These are phyloP conservation scores for Lecanoromycetidae sp. DNA, from an alignment of 2,329 filamentous ascomycete species.

Conservation along the genomic window DNA sequence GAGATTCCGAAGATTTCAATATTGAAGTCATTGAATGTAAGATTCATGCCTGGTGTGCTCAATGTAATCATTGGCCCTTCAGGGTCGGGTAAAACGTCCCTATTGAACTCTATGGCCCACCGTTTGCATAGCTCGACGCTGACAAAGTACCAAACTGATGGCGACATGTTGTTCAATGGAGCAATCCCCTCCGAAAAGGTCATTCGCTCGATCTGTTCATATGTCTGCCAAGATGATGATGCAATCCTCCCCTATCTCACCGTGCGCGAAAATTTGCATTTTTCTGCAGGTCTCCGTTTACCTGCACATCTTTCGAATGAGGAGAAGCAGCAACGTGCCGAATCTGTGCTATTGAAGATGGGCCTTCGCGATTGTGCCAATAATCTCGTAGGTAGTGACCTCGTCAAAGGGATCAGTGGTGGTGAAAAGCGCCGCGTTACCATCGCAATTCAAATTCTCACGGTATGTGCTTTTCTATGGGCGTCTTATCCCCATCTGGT, in stretches of 20 bases:
- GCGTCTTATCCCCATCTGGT: too few species aligned
- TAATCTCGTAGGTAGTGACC: conserved; percentile 58
- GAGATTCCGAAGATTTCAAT: conserved; percentile 36
- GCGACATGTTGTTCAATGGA: conserved; percentile 58
- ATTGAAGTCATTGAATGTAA: conserved; percentile 52
- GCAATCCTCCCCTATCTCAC: conserved; percentile 62
- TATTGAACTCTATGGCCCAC: conserved; percentile 61
- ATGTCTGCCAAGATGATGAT: conserved; percentile 68
- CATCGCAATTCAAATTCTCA: conserved; percentile 66
- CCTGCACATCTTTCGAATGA: conserved; percentile 57
- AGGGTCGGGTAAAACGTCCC: conserved; percentile 62
- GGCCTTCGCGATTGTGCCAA: conserved; percentile 68
- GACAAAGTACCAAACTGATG: conserved; percentile 50
- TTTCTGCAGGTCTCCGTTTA: conserved; percentile 58
- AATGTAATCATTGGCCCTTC: conserved; percentile 75
- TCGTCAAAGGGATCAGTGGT: conserved; percentile 67
- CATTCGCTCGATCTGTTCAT: conserved; percentile 59
- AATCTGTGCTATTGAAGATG: conserved; percentile 62
- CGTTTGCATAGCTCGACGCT: conserved; percentile 50
- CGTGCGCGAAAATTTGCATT: conserved; percentile 60
- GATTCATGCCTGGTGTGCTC: conserved; percentile 54
- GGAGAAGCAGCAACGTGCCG: conserved; percentile 56
- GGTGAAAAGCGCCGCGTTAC: conserved; percentile 68
- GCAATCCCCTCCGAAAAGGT: conserved; percentile 56
- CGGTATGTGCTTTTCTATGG: too few species aligned